phyloP scores from a whole-genome alignment of 78 protist genomes.

The Dictyostelium discoideum region dicty_2.7 NC_007089.4:4939501-4940000 shows the following conservation, averaged over 20 bases:
- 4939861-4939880: conserved; percentile 93
- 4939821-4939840: conserved; percentile 79
- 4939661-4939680: conserved; percentile 76
- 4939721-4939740: conserved; percentile 92
- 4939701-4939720: conserved; percentile 90
- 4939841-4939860: conserved; percentile 90
- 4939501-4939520: background rate
- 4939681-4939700: conserved; percentile 90
- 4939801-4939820: conserved; percentile 91
- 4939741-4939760: conserved; percentile 93
- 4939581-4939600: conserved; percentile 97
- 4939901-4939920: conserved; percentile 56
- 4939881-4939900: conserved; percentile 77
- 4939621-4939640: conserved; percentile 81
- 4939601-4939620: conserved; percentile 97
- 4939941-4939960: conserved; percentile 92
- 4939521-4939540: conserved; percentile 31
- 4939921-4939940: conserved; percentile 88
- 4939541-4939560: conserved; percentile 76
- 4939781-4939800: conserved; percentile 92
- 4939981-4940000: conserved; percentile 89
- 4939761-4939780: conserved; percentile 63
- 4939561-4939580: conserved; percentile 78
- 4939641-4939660: conserved; percentile 64
- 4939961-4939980: conserved; percentile 80